Base-by-base conservation (phyloP, 129 eudicot genomes). In the Ambrosia trifida region DNA sequence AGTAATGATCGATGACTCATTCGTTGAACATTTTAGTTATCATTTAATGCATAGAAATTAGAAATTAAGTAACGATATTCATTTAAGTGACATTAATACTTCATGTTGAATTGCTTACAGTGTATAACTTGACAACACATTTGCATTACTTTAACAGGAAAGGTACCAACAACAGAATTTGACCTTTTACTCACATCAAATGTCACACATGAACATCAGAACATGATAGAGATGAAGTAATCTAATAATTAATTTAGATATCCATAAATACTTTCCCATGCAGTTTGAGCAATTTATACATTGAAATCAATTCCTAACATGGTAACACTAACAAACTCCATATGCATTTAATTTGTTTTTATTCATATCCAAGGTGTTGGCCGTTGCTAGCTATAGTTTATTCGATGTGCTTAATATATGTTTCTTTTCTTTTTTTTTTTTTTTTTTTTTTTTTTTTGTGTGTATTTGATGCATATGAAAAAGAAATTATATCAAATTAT, bases 321-420 rank as follows among this genome's bases (percentile, higher is more conserved):
- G 36, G 81, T 62, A 77, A 62, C 14, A 18, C 64, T 77, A 77
- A 77, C 76, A 69, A 77, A 77, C 81, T 41, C 14, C 76, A 77
- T 69, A 49, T 76, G 65, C 76, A 58, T 61, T 38, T n/a, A n/a
- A n/a, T n/a, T 77, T 50, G 65, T 69, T 70, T 47, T 56, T 50
- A 64, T 66, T 31, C 35, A 75, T 43, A 33, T 75, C 7, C 49
- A 7, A 45, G 61, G 61, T 11, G 30, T 17, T 45, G 35, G 31
- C 11, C 49, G 28, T 7, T 28, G 38, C 38, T 57, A 40, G 66
- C 36, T 11, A 24, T 24, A 66, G 31, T 35, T 35, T 38, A 19
- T 18, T 69, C 31, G 41, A 69, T 53, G 65, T 70, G 17, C 50
- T 69, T 68, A 68, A 32, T 19, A 5, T 24, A 24, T 24, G 28